Base-by-base conservation (phyloP, 441 rosid species). In the Codiaeum variegatum region DNA sequence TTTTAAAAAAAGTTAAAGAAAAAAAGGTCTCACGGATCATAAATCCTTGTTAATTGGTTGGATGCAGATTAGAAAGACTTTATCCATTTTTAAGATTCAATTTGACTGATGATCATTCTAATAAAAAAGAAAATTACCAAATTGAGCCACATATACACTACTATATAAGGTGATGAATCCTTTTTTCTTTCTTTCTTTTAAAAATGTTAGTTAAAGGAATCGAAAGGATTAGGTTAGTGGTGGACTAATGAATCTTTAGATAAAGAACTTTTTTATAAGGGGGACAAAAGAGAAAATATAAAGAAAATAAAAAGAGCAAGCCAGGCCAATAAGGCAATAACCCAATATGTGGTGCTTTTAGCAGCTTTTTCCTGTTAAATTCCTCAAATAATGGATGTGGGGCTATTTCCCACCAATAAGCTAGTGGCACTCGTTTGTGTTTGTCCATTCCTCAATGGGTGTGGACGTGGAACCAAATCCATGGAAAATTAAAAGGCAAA, bases 361-460 rank as follows among this genome's bases (percentile, higher is more conserved):
- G 42, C 42, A 38, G 7, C 10, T 38, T 38, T 38, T 38, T 38
- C 42, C 42, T 6, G 42, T 4, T 38, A 3, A 38, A 6, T 38
- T 6, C 51, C 51, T 46, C 19, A 16, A 46, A 12, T 1, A 47
- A 23, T n/a, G 56, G n/a, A 23, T n/a, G 60, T 68, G 32, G 62
- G 40, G 18, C 44, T 10, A 32, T 23, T 51, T 67, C 58, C 7
- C n/a, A n/a, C n/a, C 32, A 6, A 21, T 10, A 13, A 6, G 18
- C 54, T 28, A 28, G 73, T 59, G 73, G 73, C 29, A 40, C 56
- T 18, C 56, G 42, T 44, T 59, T 70, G 73, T 70, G 66, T 19
- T 1, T 59, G 44, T 70, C 73, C 44, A 28, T 26, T 5, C 15
- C 10, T 28, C 16, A 6, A 70, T 24, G 8, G 24, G 6, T 40